Percentiles rank a stretch among this genome's conserved stretches.
Evolutionary conservation across 2,329 filamentous ascomycete species (phyloP).

Genomic region (Albifimbria verrucaria): DNA sequence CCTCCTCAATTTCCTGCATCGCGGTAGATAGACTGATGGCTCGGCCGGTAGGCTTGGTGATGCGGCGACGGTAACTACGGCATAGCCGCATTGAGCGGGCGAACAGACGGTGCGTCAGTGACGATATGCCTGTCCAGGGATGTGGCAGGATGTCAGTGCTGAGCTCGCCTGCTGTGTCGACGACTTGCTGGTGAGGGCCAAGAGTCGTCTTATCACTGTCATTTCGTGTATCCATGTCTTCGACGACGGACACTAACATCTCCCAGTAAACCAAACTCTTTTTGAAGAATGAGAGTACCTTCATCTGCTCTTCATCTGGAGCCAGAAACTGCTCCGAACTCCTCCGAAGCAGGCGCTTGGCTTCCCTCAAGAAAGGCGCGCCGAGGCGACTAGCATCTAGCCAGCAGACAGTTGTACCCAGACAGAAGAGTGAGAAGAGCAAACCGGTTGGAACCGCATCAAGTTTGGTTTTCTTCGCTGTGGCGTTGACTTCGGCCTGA

Average conservation of each 20-base stretch:
- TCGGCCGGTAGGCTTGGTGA: constrained; percentile 12
- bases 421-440: constrained; percentile 35
- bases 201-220: too few species aligned
- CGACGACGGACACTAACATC: constrained; percentile 34
- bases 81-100: constrained; percentile 32
- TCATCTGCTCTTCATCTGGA: constrained; percentile 15
- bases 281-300: constrained; percentile 33
- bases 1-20: constrained; percentile 28
- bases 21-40: constrained; percentile 16
- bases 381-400: constrained; percentile 31
- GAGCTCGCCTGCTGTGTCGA: too few species aligned
- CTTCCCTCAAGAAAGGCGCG: constrained; percentile 28
- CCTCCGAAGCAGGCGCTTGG: constrained; percentile 19
- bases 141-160: constrained; percentile 21
- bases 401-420: constrained; percentile 38
- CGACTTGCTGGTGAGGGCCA: too few species aligned
- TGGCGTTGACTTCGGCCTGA: constrained; percentile 27
- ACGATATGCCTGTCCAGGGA: constrained; percentile 36
- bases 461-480: constrained; percentile 16
- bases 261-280: constrained; percentile 38
- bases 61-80: constrained; percentile 25
- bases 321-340: constrained; percentile 16
- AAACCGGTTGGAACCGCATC: constrained; percentile 28
- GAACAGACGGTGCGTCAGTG: constrained; percentile 27
- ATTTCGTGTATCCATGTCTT: too few species aligned